Percentiles rank a stretch among this genome's conserved stretches.
Conservation (phyloP, 2,329 filamentous ascomycete genomes). For the Camptophora hylomeconis region DNA sequence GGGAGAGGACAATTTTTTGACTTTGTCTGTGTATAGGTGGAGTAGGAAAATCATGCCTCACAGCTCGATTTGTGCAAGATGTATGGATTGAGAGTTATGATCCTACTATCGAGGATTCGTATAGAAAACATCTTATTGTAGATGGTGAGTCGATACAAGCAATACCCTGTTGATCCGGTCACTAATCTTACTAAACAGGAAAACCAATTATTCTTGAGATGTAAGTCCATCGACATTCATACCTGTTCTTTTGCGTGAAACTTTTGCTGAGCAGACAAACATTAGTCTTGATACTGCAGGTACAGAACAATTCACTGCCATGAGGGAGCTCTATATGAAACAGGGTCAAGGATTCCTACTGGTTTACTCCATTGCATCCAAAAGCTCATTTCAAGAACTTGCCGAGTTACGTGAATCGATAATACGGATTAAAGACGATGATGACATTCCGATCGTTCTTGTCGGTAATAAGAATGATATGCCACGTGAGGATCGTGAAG, state of each 20-base stretch:
- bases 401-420: slow-evolving; percentile 76
- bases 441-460: slow-evolving; percentile 73
- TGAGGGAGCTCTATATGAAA: slow-evolving; percentile 79
- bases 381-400: slow-evolving; percentile 70
- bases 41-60: slow-evolving; percentile 85
- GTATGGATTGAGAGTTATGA: slow-evolving; percentile 90
- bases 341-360: slow-evolving; percentile 83
- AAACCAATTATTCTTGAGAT: slow-evolving; percentile 84
- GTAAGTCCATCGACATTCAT: slow-evolving; percentile 34
- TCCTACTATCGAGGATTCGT: slow-evolving; percentile 78
- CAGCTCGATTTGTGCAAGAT: slow-evolving; percentile 87
- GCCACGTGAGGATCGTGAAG: slow-evolving; percentile 69
- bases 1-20: not conserved
- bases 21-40: slow-evolving; percentile 45
- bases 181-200: slow-evolving; percentile 42
- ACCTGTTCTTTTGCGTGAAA: slow-evolving; percentile 4
- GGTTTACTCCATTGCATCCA: slow-evolving; percentile 82
- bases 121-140: slow-evolving; percentile 76
- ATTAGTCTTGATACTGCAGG: slow-evolving; percentile 72
- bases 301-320: slow-evolving; percentile 66
- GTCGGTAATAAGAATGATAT: slow-evolving; percentile 87
- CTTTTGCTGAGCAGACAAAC: slow-evolving; percentile 2
- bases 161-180: slow-evolving; percentile 1
- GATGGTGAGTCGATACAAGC: slow-evolving; percentile 61
- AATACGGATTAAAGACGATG: slow-evolving; percentile 79